Evolutionary conservation across 2,329 filamentous ascomycete species (phyloP), one percentile per base, ranked within the genome.

Genomic region (Arthrinium phaeospermum): DNA sequence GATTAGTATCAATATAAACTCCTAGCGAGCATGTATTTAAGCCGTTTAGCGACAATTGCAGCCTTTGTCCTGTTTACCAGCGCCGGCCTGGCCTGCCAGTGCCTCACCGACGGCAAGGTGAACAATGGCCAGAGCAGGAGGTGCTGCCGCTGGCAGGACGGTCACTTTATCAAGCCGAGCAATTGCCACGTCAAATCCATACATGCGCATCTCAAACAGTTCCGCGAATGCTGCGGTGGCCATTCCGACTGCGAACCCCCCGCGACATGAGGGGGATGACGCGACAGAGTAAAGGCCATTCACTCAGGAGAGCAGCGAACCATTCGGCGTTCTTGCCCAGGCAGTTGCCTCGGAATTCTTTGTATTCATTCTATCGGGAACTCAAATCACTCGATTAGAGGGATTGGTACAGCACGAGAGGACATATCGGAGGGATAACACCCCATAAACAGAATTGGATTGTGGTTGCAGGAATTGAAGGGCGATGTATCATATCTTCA

Each of bases 1-100:
- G n/a, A 0, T 4, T 12, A 8, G 2, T 8, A 49, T 2, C 10
- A n/a, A n/a, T 8, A 49, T 19, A 7, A 0, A 3, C 7, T 10
- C n/a, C 46, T 47, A 10, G 16, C 45, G 22, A 22, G 8, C 0
- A 49, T 49, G 46, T 8, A 49, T 10, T 7, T 49, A 4, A n/a
- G 46, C 46, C 22, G 22, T 19, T n/a, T n/a, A 19, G 22, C 46
- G 8, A 10, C n/a, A 1, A n/a, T n/a, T 0, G 22, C 46, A 7
- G 22, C 22, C 22, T 8, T n/a, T 22, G 22, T 19, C 7, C 7
- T 49, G 22, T 22, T 49, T 7, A 10, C 46, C 46, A n/a, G 46
- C 22, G n/a, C 22, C 46, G 22, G 46, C 0, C 46, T 49, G 7
- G 46, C 46, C 22, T 49, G 46, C 46, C 22, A n/a, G 22, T 49